phyloP scores from a whole-genome alignment of 805 yeast genomes.

The Clavispora phyllophila region DNA sequence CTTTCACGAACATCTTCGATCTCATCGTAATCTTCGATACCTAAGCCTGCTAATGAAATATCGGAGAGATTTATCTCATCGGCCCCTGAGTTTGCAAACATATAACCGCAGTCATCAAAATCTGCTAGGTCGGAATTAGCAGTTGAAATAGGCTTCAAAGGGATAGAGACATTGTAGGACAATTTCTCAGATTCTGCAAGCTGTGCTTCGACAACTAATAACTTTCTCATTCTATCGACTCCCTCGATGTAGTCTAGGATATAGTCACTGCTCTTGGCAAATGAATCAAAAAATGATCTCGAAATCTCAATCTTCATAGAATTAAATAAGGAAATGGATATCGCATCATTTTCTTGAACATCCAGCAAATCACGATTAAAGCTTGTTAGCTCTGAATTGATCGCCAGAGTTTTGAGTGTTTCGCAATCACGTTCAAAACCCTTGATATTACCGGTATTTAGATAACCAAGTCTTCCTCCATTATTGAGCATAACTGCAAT shows the following conservation, averaged over 20 bases:
- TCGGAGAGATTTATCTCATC: slow-evolving; percentile 23
- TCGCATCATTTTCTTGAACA: slow-evolving; percentile 52
- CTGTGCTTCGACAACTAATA: slow-evolving; percentile 53
- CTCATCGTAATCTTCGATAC: slow-evolving; percentile 21
- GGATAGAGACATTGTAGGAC: slow-evolving; percentile 37
- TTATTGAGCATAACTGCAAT: slow-evolving; percentile 27
- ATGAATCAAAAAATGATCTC: slow-evolving; percentile 22
- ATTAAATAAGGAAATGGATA: slow-evolving; percentile 44
- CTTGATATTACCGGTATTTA: slow-evolving; percentile 31
- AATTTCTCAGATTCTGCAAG: slow-evolving; percentile 40
- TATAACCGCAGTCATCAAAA: slow-evolving; percentile 11
- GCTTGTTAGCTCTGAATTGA: slow-evolving; percentile 43
- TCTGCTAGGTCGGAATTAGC: slow-evolving; percentile 17
- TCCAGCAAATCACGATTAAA: slow-evolving; percentile 59
- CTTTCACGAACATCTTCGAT: slow-evolving; percentile 14
- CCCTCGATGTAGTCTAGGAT: slow-evolving; percentile 67
- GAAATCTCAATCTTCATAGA: slow-evolving; percentile 40
- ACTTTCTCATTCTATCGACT: slow-evolving; percentile 57
- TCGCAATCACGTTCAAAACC: slow-evolving; percentile 33
- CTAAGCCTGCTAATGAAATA: slow-evolving; percentile 9
- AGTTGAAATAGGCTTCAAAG: slow-evolving; percentile 19
- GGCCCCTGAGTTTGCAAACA: slow-evolving; percentile 17
- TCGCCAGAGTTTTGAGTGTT: slow-evolving; percentile 28
- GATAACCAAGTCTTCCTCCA: slow-evolving; percentile 30
- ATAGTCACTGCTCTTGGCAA: slow-evolving; percentile 28